These are phyloP conservation scores for Hypomyces perniciosus DNA, from an alignment of 2,329 filamentous ascomycete species.

Conservation along the genomic window DNA sequence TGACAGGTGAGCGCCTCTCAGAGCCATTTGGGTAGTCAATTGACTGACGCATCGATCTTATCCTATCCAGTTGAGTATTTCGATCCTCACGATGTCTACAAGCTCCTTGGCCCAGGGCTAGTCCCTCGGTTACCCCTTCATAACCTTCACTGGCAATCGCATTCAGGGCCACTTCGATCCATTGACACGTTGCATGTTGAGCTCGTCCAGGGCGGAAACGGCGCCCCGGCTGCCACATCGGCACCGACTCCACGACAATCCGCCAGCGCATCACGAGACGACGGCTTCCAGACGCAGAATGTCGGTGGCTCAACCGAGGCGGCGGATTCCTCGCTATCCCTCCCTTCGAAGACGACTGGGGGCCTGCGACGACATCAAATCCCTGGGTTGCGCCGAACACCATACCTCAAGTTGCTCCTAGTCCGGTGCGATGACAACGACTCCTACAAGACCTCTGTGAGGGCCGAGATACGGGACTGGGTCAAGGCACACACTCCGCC, in stretches of 20 bases:
- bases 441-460: constrained; percentile 74
- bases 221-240: constrained; percentile 34
- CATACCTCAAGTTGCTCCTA: constrained; percentile 86
- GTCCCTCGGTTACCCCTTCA: constrained; percentile 74
- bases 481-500: constrained; percentile 68
- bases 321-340: constrained; percentile 27
- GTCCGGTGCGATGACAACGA: constrained; percentile 95
- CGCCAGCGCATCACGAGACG: constrained; percentile 37
- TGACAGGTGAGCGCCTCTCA: constrained; percentile 52
- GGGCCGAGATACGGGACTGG: constrained; percentile 83
- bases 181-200: constrained; percentile 92
- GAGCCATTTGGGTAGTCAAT: not conserved
- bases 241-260: constrained; percentile 27
- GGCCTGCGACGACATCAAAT: constrained; percentile 77
- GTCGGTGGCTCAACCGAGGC: constrained; percentile 40
- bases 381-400: constrained; percentile 83
- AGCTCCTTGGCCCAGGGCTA: constrained; percentile 71
- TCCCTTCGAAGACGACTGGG: constrained; percentile 27
- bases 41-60: not conserved
- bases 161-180: constrained; percentile 81
- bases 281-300: constrained; percentile 56
- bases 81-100: constrained; percentile 85
- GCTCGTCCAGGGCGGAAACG: constrained; percentile 59
- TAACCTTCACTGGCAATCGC: constrained; percentile 96
- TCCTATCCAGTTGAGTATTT: constrained; percentile 75